phyloP scores from a whole-genome alignment of 1,139 yeast species.

The Wickerhamiella infanticola region DNA sequence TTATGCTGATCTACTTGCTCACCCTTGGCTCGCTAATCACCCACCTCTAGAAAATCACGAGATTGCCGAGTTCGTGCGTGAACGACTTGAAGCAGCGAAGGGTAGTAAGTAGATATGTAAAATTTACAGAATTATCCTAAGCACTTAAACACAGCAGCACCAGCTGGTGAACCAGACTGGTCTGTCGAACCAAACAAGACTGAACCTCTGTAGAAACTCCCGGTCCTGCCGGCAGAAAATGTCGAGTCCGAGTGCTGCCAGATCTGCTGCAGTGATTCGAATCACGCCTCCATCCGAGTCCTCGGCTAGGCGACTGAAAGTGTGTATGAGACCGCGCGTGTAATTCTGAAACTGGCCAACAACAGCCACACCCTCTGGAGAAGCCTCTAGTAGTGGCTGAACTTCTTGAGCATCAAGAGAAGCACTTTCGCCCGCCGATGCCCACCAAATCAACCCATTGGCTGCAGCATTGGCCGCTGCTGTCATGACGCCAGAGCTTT shows the following conservation, averaged over 20 bases:
- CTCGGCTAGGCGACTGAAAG: slow-evolving; percentile 11
- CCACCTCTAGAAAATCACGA: slow-evolving; percentile 29
- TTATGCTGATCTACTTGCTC: slow-evolving; percentile 54
- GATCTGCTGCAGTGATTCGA: slow-evolving; percentile 25
- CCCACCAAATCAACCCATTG: slow-evolving; percentile 43
- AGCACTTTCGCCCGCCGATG: slow-evolving; percentile 55
- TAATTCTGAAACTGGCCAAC: slow-evolving; percentile 15
- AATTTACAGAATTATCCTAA: not conserved
- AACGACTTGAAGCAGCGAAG: slow-evolving; percentile 8
- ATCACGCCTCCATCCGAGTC: slow-evolving; percentile 11
- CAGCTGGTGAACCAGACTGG: slow-evolving; percentile 19
- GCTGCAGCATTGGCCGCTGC: slow-evolving; percentile 9
- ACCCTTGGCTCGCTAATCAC: slow-evolving; percentile 63
- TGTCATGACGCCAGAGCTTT: slow-evolving; percentile 4
- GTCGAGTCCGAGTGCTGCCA: slow-evolving; percentile 60
- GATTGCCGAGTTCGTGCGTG: slow-evolving; percentile 29
- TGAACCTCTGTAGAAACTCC: slow-evolving; percentile 39
- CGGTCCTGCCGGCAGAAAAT: slow-evolving; percentile 48
- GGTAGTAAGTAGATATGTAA: no score
- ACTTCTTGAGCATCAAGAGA: slow-evolving; percentile 25
- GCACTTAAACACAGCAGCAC: slow-evolving; percentile 16
- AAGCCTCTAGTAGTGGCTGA: slow-evolving; percentile 7
- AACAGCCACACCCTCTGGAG: slow-evolving; percentile 13
- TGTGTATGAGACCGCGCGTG: slow-evolving; percentile 14
- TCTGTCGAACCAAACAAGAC: slow-evolving; percentile 41